Evolutionary conservation across 2,329 filamentous ascomycete genomes (phyloP), one percentile per base, ranked within the genome.

Genomic region (Didymella exigua): DNA sequence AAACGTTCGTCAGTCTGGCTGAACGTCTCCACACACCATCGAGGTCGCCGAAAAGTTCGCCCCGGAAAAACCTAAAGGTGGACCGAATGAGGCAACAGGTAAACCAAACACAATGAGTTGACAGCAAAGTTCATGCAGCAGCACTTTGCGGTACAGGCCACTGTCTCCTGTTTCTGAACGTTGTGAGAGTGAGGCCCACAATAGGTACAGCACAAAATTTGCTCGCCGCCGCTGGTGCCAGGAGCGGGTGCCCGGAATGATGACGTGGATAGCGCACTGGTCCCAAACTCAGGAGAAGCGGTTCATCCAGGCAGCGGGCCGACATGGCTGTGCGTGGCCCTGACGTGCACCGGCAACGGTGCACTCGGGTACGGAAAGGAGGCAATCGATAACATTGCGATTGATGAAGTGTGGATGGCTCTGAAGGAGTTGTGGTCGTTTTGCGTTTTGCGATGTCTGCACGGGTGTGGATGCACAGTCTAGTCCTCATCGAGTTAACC

Each of bases 201-300:
- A n/a, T n/a, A n/a, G 45, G 11, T 16, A 16, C 45, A 49, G 27
- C 31, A 49, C n/a, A 38, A 41, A 26, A 30, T 38, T 38, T 50
- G 47, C 36, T 50, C 36, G 52, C 52, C 41, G 46, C 47, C 34
- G 36, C 36, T 31, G 36, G 36, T 42, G 40, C 54, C 37, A 48
- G 48, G 37, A 40, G 57, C 54, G 56, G 45, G 45, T 42, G 40
- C 21, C 19, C 29, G 48, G 49, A 44, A 53, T 48, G 59, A 60
- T 65, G 62, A 65, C 62, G 62, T 62, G 60, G 62, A 60, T 40
- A 56, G 60, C 54, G 38, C 48, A 44, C 37, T 54, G 50, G 56
- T 44, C 59, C 56, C n/a, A 27, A 55, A 58, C 52, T 63, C 54
- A 64, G 60, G 62, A 49, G 60, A 63, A 38, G 49, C 52, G 56